Percentiles rank a stretch among this genome's conserved stretches.
Evolutionary conservation across 2,329 filamentous ascomycete species (phyloP).

Genomic region (Phialocephala sp.): DNA sequence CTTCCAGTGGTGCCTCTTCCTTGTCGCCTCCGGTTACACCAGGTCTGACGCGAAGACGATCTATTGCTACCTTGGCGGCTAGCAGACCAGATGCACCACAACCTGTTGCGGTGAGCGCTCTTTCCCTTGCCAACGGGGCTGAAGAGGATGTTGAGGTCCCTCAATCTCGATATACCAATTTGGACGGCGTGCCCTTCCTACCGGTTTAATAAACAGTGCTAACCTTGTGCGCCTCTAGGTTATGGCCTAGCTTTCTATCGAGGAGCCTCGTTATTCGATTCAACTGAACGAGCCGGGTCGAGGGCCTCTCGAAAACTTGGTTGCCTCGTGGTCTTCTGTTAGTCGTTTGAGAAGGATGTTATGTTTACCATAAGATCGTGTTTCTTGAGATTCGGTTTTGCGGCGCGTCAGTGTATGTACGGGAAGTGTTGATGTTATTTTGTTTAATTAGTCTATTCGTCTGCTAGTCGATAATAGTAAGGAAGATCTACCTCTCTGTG

Average conservation of each 20-base stretch:
- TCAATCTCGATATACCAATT: neutral
- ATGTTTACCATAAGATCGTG: neutral
- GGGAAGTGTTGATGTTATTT: no score
- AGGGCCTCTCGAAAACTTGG: neutral
- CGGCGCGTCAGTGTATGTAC: no score
- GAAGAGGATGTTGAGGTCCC: neutral
- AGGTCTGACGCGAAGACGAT: neutral
- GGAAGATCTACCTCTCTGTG: no score
- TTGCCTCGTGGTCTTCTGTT: neutral
- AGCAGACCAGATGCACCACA: neutral
- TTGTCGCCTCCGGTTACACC: neutral
- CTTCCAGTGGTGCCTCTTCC: neutral
- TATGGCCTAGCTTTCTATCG: neutral
- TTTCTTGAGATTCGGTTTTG: no score
- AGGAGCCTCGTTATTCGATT: conserved; percentile 1
- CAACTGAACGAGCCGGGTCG: neutral
- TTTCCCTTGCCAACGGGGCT: neutral
- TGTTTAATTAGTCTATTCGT: no score
- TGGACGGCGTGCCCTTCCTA: neutral
- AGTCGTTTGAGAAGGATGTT: neutral
- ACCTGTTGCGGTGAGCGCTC: neutral
- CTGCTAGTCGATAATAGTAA: no score
- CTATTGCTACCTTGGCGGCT: neutral
- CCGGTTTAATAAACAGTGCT: neutral
- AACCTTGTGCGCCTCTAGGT: neutral